A percentile compares a stretch with the other conserved stretches of the same genome.
Conservation (phyloP, 768 basidiomycete species). For the Leccinum broughii region DNA sequence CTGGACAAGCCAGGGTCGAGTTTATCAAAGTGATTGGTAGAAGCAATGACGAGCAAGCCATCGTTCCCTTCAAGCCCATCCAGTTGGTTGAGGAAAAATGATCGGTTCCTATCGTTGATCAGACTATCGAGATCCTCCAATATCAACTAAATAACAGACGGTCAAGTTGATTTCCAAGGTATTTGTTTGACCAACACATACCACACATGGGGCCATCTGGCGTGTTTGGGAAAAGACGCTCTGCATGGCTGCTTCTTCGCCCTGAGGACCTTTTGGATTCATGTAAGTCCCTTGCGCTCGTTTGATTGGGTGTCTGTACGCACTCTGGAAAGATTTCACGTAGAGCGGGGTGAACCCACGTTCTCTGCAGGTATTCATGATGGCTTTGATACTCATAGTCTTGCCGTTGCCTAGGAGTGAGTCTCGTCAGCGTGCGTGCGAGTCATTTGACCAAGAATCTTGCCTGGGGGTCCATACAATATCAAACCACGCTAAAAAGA, state of each 20-base stretch:
- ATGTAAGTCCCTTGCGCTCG: constrained; percentile 9
- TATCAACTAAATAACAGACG: constrained; percentile 30
- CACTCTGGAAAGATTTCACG: constrained; percentile 78
- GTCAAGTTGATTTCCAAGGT: not conserved
- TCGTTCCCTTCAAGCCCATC: constrained; percentile 82
- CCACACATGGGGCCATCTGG: constrained; percentile 62
- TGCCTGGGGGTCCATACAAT: constrained; percentile 79
- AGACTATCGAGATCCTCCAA: constrained; percentile 76
- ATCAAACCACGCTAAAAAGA: constrained; percentile 69
- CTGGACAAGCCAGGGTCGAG: constrained; percentile 76
- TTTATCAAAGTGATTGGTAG: constrained; percentile 82
- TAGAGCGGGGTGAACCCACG: constrained; percentile 70
- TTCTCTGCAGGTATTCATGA: constrained; percentile 73
- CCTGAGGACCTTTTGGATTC: constrained; percentile 45
- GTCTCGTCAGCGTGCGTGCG: not conserved
- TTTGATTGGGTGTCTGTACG: constrained; percentile 16
- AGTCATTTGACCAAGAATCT: constrained; percentile 8
- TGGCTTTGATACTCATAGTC: constrained; percentile 77
- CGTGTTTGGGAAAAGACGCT: constrained; percentile 74
- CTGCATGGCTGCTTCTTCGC: constrained; percentile 69
- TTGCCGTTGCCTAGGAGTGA: constrained; percentile 72
- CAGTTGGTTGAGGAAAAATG: constrained; percentile 86
- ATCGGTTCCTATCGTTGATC: constrained; percentile 75
- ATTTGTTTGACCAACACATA: constrained; percentile 44
- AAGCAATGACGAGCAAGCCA: constrained; percentile 73